Evolutionary conservation across 2,329 filamentous ascomycete genomes (phyloP), one percentile per base, ranked within the genome.

Genomic region (Aspergillus persii): DNA sequence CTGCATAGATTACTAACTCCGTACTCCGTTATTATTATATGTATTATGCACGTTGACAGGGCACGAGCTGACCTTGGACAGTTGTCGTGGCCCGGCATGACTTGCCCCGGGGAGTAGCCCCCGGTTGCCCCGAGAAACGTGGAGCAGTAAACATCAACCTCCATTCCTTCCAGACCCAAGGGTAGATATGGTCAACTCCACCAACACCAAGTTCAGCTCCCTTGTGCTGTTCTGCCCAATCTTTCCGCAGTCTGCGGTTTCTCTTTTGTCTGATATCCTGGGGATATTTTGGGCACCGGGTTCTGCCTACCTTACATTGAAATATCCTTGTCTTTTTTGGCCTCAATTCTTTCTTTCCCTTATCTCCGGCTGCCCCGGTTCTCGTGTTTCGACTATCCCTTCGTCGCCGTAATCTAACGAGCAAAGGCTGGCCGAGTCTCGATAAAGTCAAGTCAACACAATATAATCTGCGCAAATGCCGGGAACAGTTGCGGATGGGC

Each of bases 401-500:
- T 57, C 59, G 58, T 60, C 57, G 30, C 36, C 47, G 60, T 64
- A 61, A 61, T 63, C 56, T 51, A 54, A 66, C 68, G 73, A 73
- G 71, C 69, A 71, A 65, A 73, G 68, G 71, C 73, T 75, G 72
- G 71, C 67, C 71, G 66, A 71, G 63, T 67, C 69, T 76, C 72
- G 59, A 68, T 52, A 62, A 51, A 60, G 18, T 23, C 18, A 23
- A 9, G 23, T 54, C 31, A 56, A 59, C 56, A 47, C 44, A 58
- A 46, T 54, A 54, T 58, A 67, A 61, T 57, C 58, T 56, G 59
- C 58, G 60, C 75, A 65, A 69, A 89, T 89, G 86, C 84, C 85
- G 75, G 84, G 82, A 66, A 81, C 83, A 62, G 81, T 83, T 68
- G 79, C 83, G 68, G 88, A 89, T 66, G 79, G 80, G 68, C 88